phyloP scores from a whole-genome alignment of 441 rosid genomes.

The Pelargonium cotyledonis region DNA sequence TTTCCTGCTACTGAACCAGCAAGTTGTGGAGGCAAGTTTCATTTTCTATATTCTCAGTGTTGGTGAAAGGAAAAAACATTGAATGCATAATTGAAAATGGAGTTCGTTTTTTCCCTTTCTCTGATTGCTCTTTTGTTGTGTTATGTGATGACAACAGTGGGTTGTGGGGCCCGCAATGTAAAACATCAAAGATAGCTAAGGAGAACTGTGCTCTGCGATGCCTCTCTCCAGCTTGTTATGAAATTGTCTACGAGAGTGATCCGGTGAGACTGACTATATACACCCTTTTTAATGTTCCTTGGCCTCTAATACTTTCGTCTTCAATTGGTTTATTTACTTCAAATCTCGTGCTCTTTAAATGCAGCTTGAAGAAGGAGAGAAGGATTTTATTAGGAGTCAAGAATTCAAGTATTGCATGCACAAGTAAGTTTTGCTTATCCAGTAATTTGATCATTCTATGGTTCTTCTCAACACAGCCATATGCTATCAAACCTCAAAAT shows the following conservation, averaged over 20 bases:
- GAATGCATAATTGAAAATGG: not conserved
- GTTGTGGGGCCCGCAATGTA: constrained; percentile 76
- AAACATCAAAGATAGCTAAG: constrained; percentile 53
- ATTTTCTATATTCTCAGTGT: not conserved
- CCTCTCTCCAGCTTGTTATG: constrained; percentile 69
- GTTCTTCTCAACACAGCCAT: not conserved
- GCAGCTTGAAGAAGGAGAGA: constrained; percentile 93
- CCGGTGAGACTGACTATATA: constrained; percentile 44
- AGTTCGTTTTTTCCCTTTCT: not conserved
- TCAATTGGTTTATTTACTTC: constrained; percentile 7
- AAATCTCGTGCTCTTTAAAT: constrained; percentile 13
- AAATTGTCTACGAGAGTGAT: constrained; percentile 75
- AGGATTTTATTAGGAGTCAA: constrained; percentile 66
- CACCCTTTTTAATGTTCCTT: not conserved
- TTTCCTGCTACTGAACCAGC: not conserved
- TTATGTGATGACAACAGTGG: constrained; percentile 47
- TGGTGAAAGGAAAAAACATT: not conserved
- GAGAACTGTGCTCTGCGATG: constrained; percentile 87
- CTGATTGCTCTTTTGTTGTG: constrained; percentile 14
- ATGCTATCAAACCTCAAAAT: not conserved
- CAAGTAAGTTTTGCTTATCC: constrained; percentile 45
- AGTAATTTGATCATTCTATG: not conserved
- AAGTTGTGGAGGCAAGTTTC: not conserved
- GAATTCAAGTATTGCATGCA: constrained; percentile 83
- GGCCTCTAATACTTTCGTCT: not conserved